These are phyloP conservation scores for Neoboletus magnificus DNA, from an alignment of 768 basidiomycete species.

Conservation along the genomic window DNA sequence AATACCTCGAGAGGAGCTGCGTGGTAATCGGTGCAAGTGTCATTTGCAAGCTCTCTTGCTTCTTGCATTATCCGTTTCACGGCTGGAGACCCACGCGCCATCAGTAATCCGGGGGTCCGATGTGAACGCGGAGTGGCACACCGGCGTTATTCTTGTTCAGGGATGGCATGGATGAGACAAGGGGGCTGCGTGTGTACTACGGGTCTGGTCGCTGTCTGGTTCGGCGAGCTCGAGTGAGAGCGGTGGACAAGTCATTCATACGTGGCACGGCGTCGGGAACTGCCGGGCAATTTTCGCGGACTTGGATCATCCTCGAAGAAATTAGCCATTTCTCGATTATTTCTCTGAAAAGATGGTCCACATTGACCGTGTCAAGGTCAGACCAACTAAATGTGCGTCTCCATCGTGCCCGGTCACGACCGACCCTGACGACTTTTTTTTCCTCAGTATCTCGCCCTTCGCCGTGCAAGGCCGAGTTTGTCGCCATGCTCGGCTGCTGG, in stretches of 20 bases:
- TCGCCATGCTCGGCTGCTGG: constrained; percentile 84
- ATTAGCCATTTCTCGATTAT: neutral
- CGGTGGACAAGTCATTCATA: neutral
- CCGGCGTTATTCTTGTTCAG: constrained; percentile 92
- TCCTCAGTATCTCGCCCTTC: constrained; percentile 10
- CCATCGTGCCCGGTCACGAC: neutral
- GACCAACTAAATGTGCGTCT: constrained; percentile 67
- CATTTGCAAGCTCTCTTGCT: constrained; percentile 81
- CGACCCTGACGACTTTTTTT: neutral
- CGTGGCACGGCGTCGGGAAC: constrained; percentile 15
- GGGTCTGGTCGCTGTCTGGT: neutral
- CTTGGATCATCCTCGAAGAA: neutral
- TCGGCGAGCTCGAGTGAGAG: neutral
- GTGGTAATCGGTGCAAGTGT: constrained; percentile 82
- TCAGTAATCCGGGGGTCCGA: neutral
- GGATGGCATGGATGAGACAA: constrained; percentile 35
- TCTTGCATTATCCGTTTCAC: constrained; percentile 98
- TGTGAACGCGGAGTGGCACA: constrained; percentile 30
- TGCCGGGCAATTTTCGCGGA: constrained; percentile 13
- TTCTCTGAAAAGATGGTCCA: constrained; percentile 43
- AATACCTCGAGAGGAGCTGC: constrained; percentile 77
- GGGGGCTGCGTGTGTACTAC: neutral
- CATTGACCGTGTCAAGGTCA: constrained; percentile 77
- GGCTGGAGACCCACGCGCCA: constrained; percentile 42
- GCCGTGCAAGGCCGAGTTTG: constrained; percentile 48